phyloP scores from a whole-genome alignment of 805 yeast species.

The Metschnikowia matae region DNA sequence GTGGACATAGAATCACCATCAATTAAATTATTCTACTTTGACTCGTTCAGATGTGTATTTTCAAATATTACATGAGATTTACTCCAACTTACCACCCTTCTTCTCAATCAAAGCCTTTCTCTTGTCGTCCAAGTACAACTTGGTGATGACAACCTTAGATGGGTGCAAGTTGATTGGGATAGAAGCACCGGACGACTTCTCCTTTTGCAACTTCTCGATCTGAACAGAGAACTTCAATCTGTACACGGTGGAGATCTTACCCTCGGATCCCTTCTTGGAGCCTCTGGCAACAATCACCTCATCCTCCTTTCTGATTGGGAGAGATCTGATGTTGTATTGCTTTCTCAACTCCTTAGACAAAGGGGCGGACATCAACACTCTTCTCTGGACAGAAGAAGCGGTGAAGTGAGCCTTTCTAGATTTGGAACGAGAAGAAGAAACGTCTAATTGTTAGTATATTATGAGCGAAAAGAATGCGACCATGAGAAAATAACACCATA shows the following conservation, averaged over 20 bases:
- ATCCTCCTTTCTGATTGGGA: conserved; percentile 98
- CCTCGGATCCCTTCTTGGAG: conserved; percentile 99
- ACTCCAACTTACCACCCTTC: conserved; percentile 97
- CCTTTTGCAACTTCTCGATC: conserved; percentile 95
- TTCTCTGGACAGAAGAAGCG: conserved; percentile 95
- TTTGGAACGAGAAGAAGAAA: conserved; percentile 98
- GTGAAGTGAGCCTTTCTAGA: conserved; percentile 99
- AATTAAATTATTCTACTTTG: too few species aligned
- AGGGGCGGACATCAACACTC: conserved; percentile 95
- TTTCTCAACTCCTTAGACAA: conserved; percentile 98
- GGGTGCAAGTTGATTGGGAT: conserved; percentile 97
- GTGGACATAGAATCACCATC: too few species aligned
- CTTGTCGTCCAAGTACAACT: conserved; percentile 97
- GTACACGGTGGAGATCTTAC: conserved; percentile 96
- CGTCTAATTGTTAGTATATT: conserved; percentile 62
- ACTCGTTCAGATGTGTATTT: conserved; percentile 16
- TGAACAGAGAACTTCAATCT: conserved; percentile 96
- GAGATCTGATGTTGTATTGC: conserved; percentile 91
- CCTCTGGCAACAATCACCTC: conserved; percentile 96
- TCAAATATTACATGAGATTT: conserved; percentile 35
- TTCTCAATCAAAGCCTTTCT: conserved; percentile 95
- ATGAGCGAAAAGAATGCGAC: too few species aligned
- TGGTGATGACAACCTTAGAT: conserved; percentile 98
- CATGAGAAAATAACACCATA: too few species aligned
- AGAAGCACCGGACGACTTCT: conserved; percentile 97